Conservation (phyloP, 805 yeast species). For the Lachancea quebecensis region DNA sequence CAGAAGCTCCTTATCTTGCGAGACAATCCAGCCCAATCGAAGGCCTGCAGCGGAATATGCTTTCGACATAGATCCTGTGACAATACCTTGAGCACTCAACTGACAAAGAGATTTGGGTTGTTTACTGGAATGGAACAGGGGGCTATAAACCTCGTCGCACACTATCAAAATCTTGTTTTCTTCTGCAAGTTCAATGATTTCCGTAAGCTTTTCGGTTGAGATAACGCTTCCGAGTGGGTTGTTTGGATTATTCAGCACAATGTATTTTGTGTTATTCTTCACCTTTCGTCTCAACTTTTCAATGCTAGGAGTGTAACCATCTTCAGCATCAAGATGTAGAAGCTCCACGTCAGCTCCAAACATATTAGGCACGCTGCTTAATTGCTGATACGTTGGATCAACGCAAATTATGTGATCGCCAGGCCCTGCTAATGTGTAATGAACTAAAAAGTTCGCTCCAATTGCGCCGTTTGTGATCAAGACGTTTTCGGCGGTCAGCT, state of each 20-base stretch:
- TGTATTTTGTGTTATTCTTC: constrained; percentile 35
- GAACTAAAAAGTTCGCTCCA: constrained; percentile 44
- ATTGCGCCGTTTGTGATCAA: constrained; percentile 50
- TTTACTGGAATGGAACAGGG: constrained; percentile 38
- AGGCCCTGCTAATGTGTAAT: constrained; percentile 38
- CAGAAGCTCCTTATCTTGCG: constrained; percentile 30
- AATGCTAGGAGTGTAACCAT: constrained; percentile 35
- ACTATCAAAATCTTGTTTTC: constrained; percentile 32
- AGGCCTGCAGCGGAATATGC: constrained; percentile 49
- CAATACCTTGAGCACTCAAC: constrained; percentile 38
- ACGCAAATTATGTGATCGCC: constrained; percentile 44
- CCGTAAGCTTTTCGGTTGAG: constrained; percentile 28
- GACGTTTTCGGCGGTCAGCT: constrained; percentile 32
- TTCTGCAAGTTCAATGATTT: constrained; percentile 36
- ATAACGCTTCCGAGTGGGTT: constrained; percentile 38
- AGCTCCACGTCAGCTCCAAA: constrained; percentile 39
- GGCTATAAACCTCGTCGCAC: constrained; percentile 50
- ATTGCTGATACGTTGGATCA: constrained; percentile 46
- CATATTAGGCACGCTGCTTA: constrained; percentile 40
- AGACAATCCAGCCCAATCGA: constrained; percentile 46
- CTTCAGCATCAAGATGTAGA: constrained; percentile 31
- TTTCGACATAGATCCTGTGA: constrained; percentile 48
- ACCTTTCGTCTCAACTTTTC: constrained; percentile 29
- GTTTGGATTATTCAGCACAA: constrained; percentile 45
- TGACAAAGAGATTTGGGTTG: constrained; percentile 37